A percentile compares a stretch with the other conserved stretches of the same genome.
Evolutionary conservation across 352 stramenopile genomes (phyloP).

Genomic region (Phytophthora europaea): DNA sequence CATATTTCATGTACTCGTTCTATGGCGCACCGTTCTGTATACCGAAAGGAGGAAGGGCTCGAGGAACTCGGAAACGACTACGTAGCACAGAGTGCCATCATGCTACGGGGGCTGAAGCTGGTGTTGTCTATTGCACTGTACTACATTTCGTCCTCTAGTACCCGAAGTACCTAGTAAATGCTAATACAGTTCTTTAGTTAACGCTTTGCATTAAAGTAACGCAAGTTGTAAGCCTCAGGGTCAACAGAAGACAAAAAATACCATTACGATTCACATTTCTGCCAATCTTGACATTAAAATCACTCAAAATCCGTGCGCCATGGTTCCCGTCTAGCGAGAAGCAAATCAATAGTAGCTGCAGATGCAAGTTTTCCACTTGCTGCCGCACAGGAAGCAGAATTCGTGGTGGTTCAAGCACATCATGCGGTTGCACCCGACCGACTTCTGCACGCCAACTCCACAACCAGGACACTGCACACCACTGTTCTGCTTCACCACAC

Average conservation of each 20-base stretch:
- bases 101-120: too few species aligned
- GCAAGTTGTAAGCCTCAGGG: too few species aligned
- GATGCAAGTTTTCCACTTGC: constrained; percentile 52
- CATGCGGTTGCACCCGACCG: constrained; percentile 68
- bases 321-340: background rate
- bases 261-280: background rate
- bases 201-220: too few species aligned
- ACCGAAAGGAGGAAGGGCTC: too few species aligned
- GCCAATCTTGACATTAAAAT: background rate
- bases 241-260: background rate
- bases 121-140: too few species aligned
- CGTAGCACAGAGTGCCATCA: too few species aligned
- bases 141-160: too few species aligned
- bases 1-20: background rate
- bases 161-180: too few species aligned
- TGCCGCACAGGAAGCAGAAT: constrained; percentile 67
- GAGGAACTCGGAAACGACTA: too few species aligned
- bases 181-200: too few species aligned
- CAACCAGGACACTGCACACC: constrained; percentile 76
- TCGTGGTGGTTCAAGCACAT: constrained; percentile 64
- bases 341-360: constrained; percentile 27
- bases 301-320: too few species aligned
- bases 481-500: constrained; percentile 39
- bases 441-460: constrained; percentile 69
- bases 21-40: too few species aligned